phyloP scores from a whole-genome alignment of 257 asterid species.

The Anisodus acutangulus region DNA sequence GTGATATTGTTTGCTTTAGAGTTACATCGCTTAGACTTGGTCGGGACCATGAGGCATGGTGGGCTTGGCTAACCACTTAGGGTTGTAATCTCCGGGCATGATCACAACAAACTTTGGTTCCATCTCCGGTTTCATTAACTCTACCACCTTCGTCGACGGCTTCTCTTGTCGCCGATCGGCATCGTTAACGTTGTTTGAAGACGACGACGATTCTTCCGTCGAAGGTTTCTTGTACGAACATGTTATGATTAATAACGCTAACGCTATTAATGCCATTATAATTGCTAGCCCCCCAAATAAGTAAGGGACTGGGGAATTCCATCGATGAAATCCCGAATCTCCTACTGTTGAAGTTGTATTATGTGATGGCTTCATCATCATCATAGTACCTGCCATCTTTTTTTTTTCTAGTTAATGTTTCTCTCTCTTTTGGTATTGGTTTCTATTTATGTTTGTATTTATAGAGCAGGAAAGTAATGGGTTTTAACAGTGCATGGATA shows the following conservation, averaged over 20 bases:
- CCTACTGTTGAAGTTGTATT: conserved; percentile 15
- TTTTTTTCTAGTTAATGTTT: too few relatives aligned
- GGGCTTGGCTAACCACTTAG: conserved; percentile 46
- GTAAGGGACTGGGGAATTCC: conserved; percentile 64
- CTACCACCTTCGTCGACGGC: conserved; percentile 17
- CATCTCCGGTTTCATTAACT: conserved; percentile 41
- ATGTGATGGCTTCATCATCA: conserved; percentile 23
- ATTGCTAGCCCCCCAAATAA: conserved; percentile 48
- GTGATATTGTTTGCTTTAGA: not conserved
- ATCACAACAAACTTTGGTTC: conserved; percentile 58
- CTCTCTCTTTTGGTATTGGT: not conserved
- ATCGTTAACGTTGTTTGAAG: not conserved
- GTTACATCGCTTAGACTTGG: not conserved
- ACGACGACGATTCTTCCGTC: not conserved
- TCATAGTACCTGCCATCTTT: not conserved
- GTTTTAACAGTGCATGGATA: conserved; percentile 23
- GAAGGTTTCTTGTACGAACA: conserved; percentile 47
- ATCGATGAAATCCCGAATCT: conserved; percentile 38
- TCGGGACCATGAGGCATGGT: not conserved
- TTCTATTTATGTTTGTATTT: conserved; percentile 20
- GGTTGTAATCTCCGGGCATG: conserved; percentile 61
- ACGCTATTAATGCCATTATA: conserved; percentile 46
- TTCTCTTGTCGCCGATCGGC: conserved; percentile 25
- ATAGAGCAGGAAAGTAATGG: not conserved
- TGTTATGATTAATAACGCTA: conserved; percentile 49